Percentiles rank a stretch among this genome's conserved stretches.
Evolutionary conservation across 1,139 yeast species (phyloP).

Genomic region (Hemisphaericaspora subhashii): DNA sequence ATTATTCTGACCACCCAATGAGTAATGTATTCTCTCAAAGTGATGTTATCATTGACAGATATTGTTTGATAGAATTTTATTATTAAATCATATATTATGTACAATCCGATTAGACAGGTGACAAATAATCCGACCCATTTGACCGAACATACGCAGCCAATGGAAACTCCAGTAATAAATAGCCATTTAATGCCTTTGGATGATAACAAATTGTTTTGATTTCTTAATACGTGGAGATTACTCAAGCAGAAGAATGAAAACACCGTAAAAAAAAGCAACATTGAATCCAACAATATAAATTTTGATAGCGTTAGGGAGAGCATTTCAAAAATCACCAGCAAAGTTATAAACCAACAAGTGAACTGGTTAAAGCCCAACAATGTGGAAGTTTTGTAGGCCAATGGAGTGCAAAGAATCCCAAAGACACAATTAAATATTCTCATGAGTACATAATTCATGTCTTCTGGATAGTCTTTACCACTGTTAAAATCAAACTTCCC

Average conservation of each 20-base stretch:
- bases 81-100: conserved; percentile 73
- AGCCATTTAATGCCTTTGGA: conserved; percentile 55
- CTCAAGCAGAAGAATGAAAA: conserved; percentile 58
- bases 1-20: conserved; percentile 78
- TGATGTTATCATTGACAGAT: conserved; percentile 26
- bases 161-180: conserved; percentile 67
- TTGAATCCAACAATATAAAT: conserved; percentile 72
- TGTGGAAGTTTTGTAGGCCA: conserved; percentile 61
- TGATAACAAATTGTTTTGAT: conserved; percentile 39
- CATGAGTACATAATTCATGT: conserved; percentile 57
- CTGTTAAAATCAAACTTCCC: conserved; percentile 68
- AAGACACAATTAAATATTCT: conserved; percentile 66
- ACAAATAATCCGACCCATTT: conserved; percentile 96
- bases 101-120: conserved; percentile 82
- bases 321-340: conserved; percentile 66
- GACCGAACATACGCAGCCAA: conserved; percentile 92
- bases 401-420: conserved; percentile 62
- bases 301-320: conserved; percentile 66
- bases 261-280: conserved; percentile 68
- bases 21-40: conserved; percentile 38
- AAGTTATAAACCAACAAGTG: conserved; percentile 53
- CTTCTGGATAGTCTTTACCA: conserved; percentile 55
- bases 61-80: conserved; percentile 55
- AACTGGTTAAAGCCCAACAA: conserved; percentile 44
- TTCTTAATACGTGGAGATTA: conserved; percentile 50